phyloP scores from a whole-genome alignment of 2,329 filamentous ascomycete genomes.

The Fusarium lateritium region DNA sequence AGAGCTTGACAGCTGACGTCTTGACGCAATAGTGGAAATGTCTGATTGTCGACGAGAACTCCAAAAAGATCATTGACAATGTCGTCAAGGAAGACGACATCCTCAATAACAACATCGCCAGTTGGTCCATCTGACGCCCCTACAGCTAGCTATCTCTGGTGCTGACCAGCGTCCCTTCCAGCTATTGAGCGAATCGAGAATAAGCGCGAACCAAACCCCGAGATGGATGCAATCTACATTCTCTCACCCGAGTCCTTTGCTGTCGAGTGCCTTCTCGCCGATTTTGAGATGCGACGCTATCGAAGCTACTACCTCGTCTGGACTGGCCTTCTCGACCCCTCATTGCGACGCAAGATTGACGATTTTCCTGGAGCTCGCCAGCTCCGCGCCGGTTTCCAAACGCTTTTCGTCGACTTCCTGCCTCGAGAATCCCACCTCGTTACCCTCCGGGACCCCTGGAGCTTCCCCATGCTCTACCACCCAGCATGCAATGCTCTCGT shows the following conservation, averaged over 20 bases:
- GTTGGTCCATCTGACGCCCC: conserved; percentile 66
- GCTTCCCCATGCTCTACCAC: conserved; percentile 93
- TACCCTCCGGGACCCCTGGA: conserved; percentile 95
- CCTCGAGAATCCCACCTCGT: conserved; percentile 92
- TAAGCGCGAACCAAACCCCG: conserved; percentile 82
- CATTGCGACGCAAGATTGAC: conserved; percentile 81
- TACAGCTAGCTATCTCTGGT: conserved; percentile 22
- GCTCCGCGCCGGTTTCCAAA: conserved; percentile 84
- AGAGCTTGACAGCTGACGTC: conserved; percentile 19
- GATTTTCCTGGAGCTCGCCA: conserved; percentile 77
- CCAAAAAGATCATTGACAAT: conserved; percentile 90
- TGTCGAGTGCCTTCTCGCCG: conserved; percentile 93
- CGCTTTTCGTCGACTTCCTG: conserved; percentile 89
- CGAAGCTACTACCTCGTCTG: conserved; percentile 85
- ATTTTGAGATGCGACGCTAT: conserved; percentile 89
- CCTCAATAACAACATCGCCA: conserved; percentile 95
- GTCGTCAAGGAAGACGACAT: conserved; percentile 96
- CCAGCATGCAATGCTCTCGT: conserved; percentile 90
- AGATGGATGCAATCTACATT: conserved; percentile 96
- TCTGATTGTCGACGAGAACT: conserved; percentile 87
- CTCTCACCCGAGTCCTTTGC: conserved; percentile 89
- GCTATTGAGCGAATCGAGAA: conserved; percentile 97
- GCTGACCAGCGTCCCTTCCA: conserved; percentile 56
- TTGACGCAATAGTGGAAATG: conserved; percentile 86
- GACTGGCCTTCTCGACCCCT: conserved; percentile 81